Evolutionary conservation across 2,329 filamentous ascomycete genomes (phyloP), one percentile per base, ranked within the genome.

Genomic region (Arthroderma sp.): DNA sequence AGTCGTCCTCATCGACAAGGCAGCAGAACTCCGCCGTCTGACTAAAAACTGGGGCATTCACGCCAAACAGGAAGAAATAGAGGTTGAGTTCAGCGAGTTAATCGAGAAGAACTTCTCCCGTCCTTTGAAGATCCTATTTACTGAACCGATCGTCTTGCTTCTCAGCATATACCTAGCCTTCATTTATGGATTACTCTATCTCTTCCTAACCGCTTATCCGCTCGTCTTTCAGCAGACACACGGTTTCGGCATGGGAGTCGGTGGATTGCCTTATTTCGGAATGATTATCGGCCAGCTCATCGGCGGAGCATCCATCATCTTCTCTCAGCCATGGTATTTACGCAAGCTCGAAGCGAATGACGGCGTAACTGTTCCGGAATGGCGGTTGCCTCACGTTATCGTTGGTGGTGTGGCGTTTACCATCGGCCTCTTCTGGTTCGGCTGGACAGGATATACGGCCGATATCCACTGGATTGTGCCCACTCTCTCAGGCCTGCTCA

Each of bases 41-140:
- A 82, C 79, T 1, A 76, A 76, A 65, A 82, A 82, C 60, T 82
- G 79, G 79, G 79, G 79, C 9, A 81, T 82, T 54, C 80, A 83
- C 63, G 80, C 80, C n/a, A 79, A 79, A 63, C 72, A 76, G 58
- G 78, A 80, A 61, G 77, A 79, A 67, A 77, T 79, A 47, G 77
- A 79, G 65, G 71, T 79, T 52, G 76, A 79, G 62, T 71, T 79
- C 59, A 66, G 66, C 11, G 76, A 79, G 60, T 64, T 79, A 11
- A 63, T 79, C 31, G 67, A 74, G 52, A 78, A 79, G 66, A 81
- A 80, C 63, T 77, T 81, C 60, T 76, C 71, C 60, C 72, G 78
- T 54, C 74, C 74, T 1, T 59, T 76, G 11, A 70, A 68, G 57
- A 67, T 75, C n/a, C 68, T 75, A 31, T 64, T 73, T 56, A 73